Evolutionary conservation across 1,284 basidiomycete species (phyloP).

Genomic region (Cutaneotrichosporon daszewskae): DNA sequence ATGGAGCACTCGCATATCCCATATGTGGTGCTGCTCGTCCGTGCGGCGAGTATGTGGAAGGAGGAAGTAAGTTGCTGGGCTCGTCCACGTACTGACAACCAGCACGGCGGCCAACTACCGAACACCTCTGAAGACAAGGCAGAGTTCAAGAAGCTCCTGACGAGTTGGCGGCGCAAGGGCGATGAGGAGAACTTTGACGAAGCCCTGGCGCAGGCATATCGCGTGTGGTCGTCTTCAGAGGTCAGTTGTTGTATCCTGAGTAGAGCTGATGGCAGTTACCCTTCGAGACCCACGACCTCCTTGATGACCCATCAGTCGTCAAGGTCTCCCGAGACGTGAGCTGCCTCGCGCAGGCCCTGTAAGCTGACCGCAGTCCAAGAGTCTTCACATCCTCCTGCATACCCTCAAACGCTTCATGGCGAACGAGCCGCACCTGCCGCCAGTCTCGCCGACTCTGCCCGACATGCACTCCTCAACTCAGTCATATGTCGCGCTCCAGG

Average conservation of each 20-base stretch:
- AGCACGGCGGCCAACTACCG: slow-evolving; percentile 31
- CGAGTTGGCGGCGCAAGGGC: slow-evolving; percentile 51
- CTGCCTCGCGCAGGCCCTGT: not conserved
- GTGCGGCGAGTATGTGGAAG: slow-evolving; percentile 76
- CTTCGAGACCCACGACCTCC: slow-evolving; percentile 59
- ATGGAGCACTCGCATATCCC: slow-evolving; percentile 83
- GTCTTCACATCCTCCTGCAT: slow-evolving; percentile 81
- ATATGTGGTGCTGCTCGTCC: slow-evolving; percentile 78
- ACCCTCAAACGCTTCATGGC: slow-evolving; percentile 59
- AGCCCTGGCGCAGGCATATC: slow-evolving; percentile 72
- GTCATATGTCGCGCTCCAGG: slow-evolving; percentile 56
- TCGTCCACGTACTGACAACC: slow-evolving; percentile 1
- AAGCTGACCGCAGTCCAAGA: slow-evolving; percentile 49
- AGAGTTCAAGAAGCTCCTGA: slow-evolving; percentile 61
- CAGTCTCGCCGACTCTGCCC: slow-evolving; percentile 66
- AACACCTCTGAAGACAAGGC: slow-evolving; percentile 62
- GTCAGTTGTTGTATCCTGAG: slow-evolving; percentile 38
- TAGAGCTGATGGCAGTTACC: slow-evolving; percentile 53
- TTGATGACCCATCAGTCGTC: slow-evolving; percentile 57
- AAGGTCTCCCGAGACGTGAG: slow-evolving; percentile 45
- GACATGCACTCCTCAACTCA: slow-evolving; percentile 93
- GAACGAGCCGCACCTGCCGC: slow-evolving; percentile 53
- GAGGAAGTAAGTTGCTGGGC: slow-evolving; percentile 25
- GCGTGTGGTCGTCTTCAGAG: slow-evolving; percentile 62
- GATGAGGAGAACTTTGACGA: slow-evolving; percentile 98